A percentile compares a stretch with the other conserved stretches of the same genome.
These are phyloP conservation scores for Botrytis fragariae DNA, from an alignment of 2,329 filamentous ascomycete species.

Conservation along the genomic window DNA sequence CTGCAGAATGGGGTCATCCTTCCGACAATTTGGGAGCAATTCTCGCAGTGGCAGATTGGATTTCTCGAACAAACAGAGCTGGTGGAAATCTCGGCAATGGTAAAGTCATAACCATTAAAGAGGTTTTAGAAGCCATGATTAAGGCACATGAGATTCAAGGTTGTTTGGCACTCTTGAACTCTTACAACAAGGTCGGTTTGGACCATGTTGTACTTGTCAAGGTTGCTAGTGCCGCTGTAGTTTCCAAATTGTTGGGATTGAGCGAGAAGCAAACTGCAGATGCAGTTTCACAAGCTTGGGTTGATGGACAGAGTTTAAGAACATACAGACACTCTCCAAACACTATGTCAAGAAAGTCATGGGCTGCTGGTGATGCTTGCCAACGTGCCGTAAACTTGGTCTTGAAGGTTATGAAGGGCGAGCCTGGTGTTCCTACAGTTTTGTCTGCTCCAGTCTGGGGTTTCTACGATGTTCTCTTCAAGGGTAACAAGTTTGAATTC, in stretches of 20 bases:
- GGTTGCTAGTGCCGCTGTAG: constrained; percentile 90
- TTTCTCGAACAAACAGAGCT: constrained; percentile 81
- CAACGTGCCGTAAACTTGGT: constrained; percentile 90
- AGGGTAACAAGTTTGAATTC: constrained; percentile 93
- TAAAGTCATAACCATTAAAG: constrained; percentile 83
- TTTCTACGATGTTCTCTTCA: constrained; percentile 98
- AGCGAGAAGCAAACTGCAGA: constrained; percentile 88
- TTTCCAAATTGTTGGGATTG: constrained; percentile 92
- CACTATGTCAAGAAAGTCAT: constrained; percentile 99
- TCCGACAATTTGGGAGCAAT: constrained; percentile 98
- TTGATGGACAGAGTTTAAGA: constrained; percentile 91
- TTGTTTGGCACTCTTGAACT: constrained; percentile 94
- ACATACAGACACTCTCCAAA: constrained; percentile 98
- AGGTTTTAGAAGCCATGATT: constrained; percentile 96
- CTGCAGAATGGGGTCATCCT: constrained; percentile 97
- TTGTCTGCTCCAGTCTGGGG: constrained; percentile 93
- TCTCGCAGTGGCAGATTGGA: constrained; percentile 94
- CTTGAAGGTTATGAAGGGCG: constrained; percentile 87
- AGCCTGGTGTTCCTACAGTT: constrained; percentile 87
- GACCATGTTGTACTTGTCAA: constrained; percentile 99
- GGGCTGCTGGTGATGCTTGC: constrained; percentile 97
- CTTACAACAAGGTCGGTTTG: constrained; percentile 96
- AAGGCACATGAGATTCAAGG: constrained; percentile 99
- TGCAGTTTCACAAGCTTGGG: constrained; percentile 95
- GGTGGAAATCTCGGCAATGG: constrained; percentile 79